These are phyloP conservation scores for Sarcodon sp. DNA, from an alignment of 768 basidiomycete species.

Conservation along the genomic window DNA sequence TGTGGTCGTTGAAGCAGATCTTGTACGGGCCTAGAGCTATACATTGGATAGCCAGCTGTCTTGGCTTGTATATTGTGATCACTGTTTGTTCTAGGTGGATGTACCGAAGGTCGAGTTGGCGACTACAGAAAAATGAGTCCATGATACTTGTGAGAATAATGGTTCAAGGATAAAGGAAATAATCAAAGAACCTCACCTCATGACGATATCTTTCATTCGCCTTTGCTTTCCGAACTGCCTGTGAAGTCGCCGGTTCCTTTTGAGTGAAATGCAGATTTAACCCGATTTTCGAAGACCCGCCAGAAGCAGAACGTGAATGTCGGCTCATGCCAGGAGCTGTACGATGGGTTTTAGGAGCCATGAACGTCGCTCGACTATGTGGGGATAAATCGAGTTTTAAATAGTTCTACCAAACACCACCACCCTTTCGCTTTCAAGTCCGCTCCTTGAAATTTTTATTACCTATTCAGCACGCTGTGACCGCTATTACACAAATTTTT, in stretches of 20 bases:
- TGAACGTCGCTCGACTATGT: conserved; percentile 15
- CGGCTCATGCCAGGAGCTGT: conserved; percentile 34
- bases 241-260: conserved; percentile 34
- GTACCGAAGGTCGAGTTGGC: conserved; percentile 9
- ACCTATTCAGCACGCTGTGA: too few relatives aligned
- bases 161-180: neutral
- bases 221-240: conserved; percentile 39
- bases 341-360: conserved; percentile 38
- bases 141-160: neutral
- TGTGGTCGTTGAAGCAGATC: too few relatives aligned
- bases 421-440: too few relatives aligned
- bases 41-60: conserved; percentile 10
- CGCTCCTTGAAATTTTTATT: too few relatives aligned
- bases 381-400: neutral
- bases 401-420: too few relatives aligned
- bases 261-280: conserved; percentile 58
- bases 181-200: conserved; percentile 28
- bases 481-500: neutral
- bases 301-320: conserved; percentile 53
- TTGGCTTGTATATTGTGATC: conserved; percentile 12
- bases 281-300: conserved; percentile 37
- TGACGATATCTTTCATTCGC: conserved; percentile 25
- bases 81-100: conserved; percentile 12
- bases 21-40: too few relatives aligned
- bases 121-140: conserved; percentile 5